These are phyloP conservation scores for Cnidoscolus chayamansa DNA, from an alignment of 441 rosid species.

Conservation along the genomic window DNA sequence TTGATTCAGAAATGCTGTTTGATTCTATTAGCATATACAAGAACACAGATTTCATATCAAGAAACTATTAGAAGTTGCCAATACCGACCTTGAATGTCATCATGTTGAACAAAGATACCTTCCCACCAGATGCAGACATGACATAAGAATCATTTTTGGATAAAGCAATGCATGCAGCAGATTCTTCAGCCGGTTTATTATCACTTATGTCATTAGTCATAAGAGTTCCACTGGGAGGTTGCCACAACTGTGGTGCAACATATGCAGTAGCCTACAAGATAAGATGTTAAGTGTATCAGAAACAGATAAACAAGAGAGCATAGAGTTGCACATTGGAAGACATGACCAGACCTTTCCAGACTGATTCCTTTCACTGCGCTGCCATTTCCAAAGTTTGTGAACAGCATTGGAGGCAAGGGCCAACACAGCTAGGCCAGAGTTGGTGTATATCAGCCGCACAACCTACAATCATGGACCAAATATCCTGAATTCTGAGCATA, in stretches of 20 bases:
- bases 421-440: constrained; percentile 58
- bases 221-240: constrained; percentile 54
- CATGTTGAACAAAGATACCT: constrained; percentile 69
- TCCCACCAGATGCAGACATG: constrained; percentile 81
- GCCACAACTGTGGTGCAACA: constrained; percentile 56
- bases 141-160: constrained; percentile 78
- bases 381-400: constrained; percentile 76
- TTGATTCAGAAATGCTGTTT: constrained; percentile 7
- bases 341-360: constrained; percentile 44
- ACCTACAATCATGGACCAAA: constrained; percentile 33
- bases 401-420: constrained; percentile 58
- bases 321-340: constrained; percentile 9
- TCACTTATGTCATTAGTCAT: constrained; percentile 61
- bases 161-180: constrained; percentile 62
- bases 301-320: not conserved
- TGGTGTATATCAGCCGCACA: constrained; percentile 59
- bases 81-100: constrained; percentile 66
- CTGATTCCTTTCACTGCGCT: constrained; percentile 54
- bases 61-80: constrained; percentile 10
- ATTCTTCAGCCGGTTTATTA: constrained; percentile 44
- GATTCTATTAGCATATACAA: not conserved
- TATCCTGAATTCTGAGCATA: constrained; percentile 8
- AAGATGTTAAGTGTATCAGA: constrained; percentile 11
- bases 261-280: constrained; percentile 51
- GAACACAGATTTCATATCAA: not conserved